Evolutionary conservation across 345 rosid genomes (phyloP).

Genomic region (Erucastrum elatum): DNA sequence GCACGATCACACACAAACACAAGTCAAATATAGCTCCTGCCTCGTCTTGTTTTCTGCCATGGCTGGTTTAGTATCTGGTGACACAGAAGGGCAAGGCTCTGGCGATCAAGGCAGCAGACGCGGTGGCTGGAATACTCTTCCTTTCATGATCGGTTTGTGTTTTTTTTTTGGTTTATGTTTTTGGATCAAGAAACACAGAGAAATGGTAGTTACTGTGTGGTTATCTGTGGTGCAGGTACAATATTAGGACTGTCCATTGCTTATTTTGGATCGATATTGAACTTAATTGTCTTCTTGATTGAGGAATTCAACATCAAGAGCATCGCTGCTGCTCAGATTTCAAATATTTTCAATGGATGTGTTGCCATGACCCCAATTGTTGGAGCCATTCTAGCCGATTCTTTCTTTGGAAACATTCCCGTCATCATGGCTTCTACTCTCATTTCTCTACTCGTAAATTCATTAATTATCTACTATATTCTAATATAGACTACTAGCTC

Average conservation of each 20-base stretch:
- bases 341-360: conserved; percentile 30
- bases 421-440: conserved; percentile 39
- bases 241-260: conserved; percentile 41
- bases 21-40: conserved; percentile 6
- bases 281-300: conserved; percentile 42
- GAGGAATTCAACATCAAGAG: conserved; percentile 44
- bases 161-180: background rate
- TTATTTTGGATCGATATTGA: conserved; percentile 43
- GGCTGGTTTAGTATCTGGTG: conserved; percentile 16
- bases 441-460: conserved; percentile 39
- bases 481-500: background rate
- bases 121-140: conserved; percentile 54
- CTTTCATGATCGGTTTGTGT: conserved; percentile 50
- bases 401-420: conserved; percentile 40
- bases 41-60: background rate
- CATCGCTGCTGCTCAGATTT: conserved; percentile 39
- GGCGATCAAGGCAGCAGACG: conserved; percentile 3
- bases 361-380: conserved; percentile 36
- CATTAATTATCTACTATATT: background rate
- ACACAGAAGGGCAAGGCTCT: conserved; percentile 14
- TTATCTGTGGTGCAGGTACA: conserved; percentile 35
- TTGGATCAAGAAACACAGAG: background rate
- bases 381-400: conserved; percentile 51
- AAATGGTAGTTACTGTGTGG: background rate
- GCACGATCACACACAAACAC: background rate